phyloP scores from a whole-genome alignment of 768 basidiomycete species.

The Tylopilus sp. region DNA sequence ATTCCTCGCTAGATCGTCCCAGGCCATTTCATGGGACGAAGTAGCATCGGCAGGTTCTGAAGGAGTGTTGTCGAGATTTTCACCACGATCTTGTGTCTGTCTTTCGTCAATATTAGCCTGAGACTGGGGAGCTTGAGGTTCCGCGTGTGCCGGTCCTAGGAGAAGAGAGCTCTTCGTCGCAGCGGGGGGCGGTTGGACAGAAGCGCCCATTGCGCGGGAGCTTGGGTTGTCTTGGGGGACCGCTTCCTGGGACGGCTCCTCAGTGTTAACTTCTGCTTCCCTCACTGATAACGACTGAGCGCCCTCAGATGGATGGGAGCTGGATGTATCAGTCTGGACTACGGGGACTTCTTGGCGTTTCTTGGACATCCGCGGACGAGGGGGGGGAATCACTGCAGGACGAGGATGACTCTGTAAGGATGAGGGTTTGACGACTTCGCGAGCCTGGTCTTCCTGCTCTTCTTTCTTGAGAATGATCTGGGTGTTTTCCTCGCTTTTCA shows the following conservation, averaged over 20 bases:
- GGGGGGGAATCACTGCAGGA: constrained; percentile 23
- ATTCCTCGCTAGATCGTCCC: constrained; percentile 10
- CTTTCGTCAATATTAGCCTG: not conserved
- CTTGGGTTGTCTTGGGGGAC: not conserved
- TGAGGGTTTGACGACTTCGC: not conserved
- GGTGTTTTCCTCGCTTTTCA: constrained; percentile 20
- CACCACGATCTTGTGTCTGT: not conserved
- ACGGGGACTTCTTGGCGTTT: constrained; percentile 2
- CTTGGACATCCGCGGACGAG: constrained; percentile 17
- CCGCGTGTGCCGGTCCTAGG: constrained; percentile 8
- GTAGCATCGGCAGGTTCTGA: constrained; percentile 8
- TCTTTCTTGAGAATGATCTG: constrained; percentile 12
- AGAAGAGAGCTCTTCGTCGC: constrained; percentile 11
- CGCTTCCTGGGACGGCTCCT: not conserved
- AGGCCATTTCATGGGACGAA: constrained; percentile 1
- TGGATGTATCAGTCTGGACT: not conserved
- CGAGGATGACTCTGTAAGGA: not conserved
- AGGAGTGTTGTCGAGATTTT: constrained; percentile 1
- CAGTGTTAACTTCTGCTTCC: not conserved
- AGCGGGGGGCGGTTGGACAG: constrained; percentile 3
- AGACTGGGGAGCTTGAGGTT: constrained; percentile 1
- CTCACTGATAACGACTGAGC: not conserved
- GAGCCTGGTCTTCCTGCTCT: constrained; percentile 9
- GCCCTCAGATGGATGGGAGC: not conserved
- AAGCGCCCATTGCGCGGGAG: constrained; percentile 10